Percentiles rank a stretch among this genome's conserved stretches.
Evolutionary conservation across 1,284 basidiomycete species (phyloP).

Genomic region (Malassezia pachydermatis): DNA sequence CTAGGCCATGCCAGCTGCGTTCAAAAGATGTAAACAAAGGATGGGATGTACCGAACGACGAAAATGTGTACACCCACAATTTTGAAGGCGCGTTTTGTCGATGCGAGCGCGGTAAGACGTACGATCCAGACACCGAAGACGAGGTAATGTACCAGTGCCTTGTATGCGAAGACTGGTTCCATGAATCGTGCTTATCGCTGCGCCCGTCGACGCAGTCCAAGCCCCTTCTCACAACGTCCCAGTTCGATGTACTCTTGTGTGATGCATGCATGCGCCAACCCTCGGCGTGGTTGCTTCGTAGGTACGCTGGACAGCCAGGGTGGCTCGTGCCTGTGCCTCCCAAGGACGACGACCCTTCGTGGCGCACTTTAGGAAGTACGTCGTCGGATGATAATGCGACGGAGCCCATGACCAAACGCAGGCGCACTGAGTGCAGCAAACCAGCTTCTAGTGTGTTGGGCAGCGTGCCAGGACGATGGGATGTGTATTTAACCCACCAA

Average conservation of each 20-base stretch:
- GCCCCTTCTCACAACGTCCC: conserved; percentile 30
- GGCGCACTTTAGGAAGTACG: no score
- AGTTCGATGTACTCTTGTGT: conserved; percentile 42
- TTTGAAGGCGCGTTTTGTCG: conserved; percentile 49
- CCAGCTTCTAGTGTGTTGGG: background rate
- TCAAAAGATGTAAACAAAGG: conserved; percentile 14
- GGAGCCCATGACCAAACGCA: background rate
- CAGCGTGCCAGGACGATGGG: background rate
- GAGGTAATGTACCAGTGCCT: conserved; percentile 49
- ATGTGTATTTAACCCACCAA: background rate
- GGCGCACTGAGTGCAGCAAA: background rate
- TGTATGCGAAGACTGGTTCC: conserved; percentile 50
- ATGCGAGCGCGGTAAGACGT: conserved; percentile 44
- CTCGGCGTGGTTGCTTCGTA: conserved; percentile 21
- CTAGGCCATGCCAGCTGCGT: conserved; percentile 28
- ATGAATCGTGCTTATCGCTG: conserved; percentile 45
- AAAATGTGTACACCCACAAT: conserved; percentile 45
- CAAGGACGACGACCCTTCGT: background rate
- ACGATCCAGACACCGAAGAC: conserved; percentile 49
- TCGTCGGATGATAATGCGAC: no score
- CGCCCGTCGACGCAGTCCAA: background rate
- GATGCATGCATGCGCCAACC: conserved; percentile 33
- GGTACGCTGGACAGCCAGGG: conserved; percentile 30
- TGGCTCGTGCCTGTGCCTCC: conserved; percentile 27
- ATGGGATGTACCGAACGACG: conserved; percentile 35